Evolutionary conservation across 257 asterid genomes (phyloP).

Genomic region (Penstemon barbatus): DNA sequence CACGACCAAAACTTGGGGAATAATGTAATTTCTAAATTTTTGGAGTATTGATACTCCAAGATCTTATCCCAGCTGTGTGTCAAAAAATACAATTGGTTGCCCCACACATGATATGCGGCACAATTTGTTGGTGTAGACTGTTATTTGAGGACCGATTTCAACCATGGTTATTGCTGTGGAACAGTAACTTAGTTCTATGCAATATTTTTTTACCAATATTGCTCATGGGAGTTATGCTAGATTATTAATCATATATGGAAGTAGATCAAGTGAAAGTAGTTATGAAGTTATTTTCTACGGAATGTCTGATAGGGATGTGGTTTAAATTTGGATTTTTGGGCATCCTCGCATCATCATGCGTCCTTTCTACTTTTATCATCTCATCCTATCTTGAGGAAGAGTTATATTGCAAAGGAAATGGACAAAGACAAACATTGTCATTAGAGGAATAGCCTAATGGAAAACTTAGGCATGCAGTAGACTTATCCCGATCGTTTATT

Average conservation of each 20-base stretch:
- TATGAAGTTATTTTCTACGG: background rate
- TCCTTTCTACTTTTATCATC: background rate
- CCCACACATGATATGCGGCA: background rate
- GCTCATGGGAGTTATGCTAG: background rate
- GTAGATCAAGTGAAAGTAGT: conserved; percentile 3
- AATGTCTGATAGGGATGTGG: background rate
- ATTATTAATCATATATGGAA: background rate
- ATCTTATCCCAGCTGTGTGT: too few species aligned
- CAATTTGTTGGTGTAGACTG: background rate
- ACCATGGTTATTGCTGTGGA: background rate
- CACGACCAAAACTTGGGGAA: too few species aligned
- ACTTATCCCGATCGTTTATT: background rate
- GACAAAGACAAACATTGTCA: too few species aligned
- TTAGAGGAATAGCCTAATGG: too few species aligned
- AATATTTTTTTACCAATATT: background rate
- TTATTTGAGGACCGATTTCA: background rate
- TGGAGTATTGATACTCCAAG: too few species aligned
- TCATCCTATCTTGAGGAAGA: background rate
- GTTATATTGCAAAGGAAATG: background rate
- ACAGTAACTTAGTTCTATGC: background rate
- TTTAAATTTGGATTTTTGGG: background rate
- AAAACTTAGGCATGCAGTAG: background rate
- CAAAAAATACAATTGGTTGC: too few species aligned
- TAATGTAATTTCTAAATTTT: too few species aligned
- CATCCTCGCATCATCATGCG: background rate